Evolutionary conservation across 2,329 filamentous ascomycete species (phyloP), one percentile per base, ranked within the genome.

Genomic region (Botryotinia convoluta): DNA sequence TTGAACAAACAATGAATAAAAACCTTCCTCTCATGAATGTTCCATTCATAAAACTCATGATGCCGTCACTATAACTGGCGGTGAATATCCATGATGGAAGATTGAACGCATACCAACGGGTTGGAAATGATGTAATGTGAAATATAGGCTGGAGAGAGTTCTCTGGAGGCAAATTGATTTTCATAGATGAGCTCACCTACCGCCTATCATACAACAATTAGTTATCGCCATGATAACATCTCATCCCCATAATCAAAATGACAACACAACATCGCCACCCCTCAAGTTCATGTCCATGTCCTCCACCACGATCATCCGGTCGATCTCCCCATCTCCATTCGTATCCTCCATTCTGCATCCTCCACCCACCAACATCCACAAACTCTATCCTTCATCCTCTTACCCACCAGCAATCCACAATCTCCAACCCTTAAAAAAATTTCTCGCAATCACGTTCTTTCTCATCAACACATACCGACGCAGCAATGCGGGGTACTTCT

Each of bases 401-500:
- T 10, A 20, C 37, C 26, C 37, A 39, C 37, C 14, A 22, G 39
- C 37, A 42, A 63, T 39, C 61, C 61, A 61, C 59, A 63, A n/a
- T 18, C 61, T 39, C n/a, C 14, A 63, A 29, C 37, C 7, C 22
- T 18, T 39, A 16, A 12, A 63, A 63, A 62, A 44, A 29, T 20
- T 63, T 63, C 61, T 63, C 37, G 18, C 18, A 37, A 63, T 63
- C 61, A 63, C 61, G 61, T 39, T 42, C 61, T 39, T 42, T 63
- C 61, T 6, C 37, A 42, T 54, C 48, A 62, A 62, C 39, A 63
- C 61, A 63, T 44, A 42, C n/a, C 61, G 61, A 63, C 61, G 37
- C 61, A 63, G 37, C 8, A 63, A 63, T 63, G 61, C 61, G 61
- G 61, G 61, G 61, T 63, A 63, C 61, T 42, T 44, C 2, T 62